phyloP scores from a whole-genome alignment of 2,329 filamentous ascomycete genomes.

The Ceratocystis diversiconidia region DNA sequence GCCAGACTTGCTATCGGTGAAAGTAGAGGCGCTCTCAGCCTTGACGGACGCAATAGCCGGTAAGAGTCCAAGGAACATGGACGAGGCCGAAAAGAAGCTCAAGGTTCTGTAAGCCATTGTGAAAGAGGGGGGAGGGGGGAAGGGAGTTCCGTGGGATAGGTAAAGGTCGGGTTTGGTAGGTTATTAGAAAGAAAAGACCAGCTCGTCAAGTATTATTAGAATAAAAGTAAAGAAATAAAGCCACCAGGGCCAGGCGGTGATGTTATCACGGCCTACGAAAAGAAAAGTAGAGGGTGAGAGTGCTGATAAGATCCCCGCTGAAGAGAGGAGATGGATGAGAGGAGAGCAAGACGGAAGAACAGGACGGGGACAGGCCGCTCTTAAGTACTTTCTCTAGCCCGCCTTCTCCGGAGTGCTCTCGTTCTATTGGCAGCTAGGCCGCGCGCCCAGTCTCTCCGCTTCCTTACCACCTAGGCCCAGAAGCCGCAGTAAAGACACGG shows the following conservation, averaged over 20 bases:
- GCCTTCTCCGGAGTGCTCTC: not conserved
- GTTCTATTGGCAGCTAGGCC: not conserved
- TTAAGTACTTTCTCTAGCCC: conserved; percentile 1
- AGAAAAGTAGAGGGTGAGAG: conserved; percentile 1
- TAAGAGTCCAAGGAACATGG: conserved; percentile 13
- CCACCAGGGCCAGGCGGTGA: conserved; percentile 16
- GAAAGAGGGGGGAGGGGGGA: not conserved
- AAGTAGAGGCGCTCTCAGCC: conserved; percentile 9
- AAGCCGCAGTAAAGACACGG: not conserved
- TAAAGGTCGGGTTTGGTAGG: conserved; percentile 3
- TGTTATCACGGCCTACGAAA: conserved; percentile 13
- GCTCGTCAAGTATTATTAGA: conserved; percentile 1
- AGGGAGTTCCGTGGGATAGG: not conserved
- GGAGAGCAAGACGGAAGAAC: not conserved
- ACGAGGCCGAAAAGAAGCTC: conserved; percentile 14
- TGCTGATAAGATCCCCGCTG: not conserved
- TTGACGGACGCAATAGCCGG: not conserved
- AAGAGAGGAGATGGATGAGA: conserved; percentile 11
- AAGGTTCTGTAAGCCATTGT: conserved; percentile 11
- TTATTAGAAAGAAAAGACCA: not conserved
- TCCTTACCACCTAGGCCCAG: not conserved
- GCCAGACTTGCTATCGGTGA: conserved; percentile 17
- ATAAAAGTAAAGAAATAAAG: conserved; percentile 11
- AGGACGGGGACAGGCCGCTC: conserved; percentile 3
- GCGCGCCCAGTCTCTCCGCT: not conserved